These are phyloP conservation scores for Hypericum perforatum DNA, from an alignment of 345 rosid species.

Conservation along the genomic window DNA sequence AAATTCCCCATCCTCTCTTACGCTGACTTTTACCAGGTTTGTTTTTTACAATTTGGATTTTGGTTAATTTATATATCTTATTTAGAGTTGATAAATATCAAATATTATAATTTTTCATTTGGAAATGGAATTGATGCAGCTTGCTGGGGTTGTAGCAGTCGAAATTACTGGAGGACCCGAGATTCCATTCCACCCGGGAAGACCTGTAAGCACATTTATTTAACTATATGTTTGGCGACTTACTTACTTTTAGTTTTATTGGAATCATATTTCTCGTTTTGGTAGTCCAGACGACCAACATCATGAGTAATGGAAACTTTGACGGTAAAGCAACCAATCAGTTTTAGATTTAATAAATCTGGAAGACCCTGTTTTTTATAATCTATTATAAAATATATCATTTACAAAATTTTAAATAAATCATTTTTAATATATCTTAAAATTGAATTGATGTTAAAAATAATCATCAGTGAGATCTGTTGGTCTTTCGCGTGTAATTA, in stretches of 20 bases:
- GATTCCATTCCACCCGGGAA: constrained; percentile 80
- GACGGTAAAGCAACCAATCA: too few species aligned
- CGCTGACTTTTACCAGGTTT: constrained; percentile 24
- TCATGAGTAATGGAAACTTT: background rate
- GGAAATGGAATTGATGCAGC: background rate
- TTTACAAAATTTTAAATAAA: too few species aligned
- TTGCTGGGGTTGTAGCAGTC: constrained; percentile 82
- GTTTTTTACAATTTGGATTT: background rate
- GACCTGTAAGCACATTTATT: constrained; percentile 14
- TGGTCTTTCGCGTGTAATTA: too few species aligned
- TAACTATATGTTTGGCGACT: constrained; percentile 19
- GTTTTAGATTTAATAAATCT: too few species aligned
- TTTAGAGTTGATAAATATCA: too few species aligned
- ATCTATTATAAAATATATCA: too few species aligned
- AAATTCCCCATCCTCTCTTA: constrained; percentile 17
- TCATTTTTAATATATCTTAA: too few species aligned
- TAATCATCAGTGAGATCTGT: too few species aligned
- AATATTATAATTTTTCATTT: too few species aligned
- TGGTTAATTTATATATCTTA: too few species aligned
- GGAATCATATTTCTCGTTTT: background rate
- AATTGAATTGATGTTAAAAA: too few species aligned
- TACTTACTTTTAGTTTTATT: background rate
- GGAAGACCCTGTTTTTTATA: too few species aligned
- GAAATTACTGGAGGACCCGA: constrained; percentile 87
- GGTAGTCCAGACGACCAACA: background rate